Conservation (phyloP, 2,329 filamentous ascomycete species). For the Aspergillus sp. region DNA sequence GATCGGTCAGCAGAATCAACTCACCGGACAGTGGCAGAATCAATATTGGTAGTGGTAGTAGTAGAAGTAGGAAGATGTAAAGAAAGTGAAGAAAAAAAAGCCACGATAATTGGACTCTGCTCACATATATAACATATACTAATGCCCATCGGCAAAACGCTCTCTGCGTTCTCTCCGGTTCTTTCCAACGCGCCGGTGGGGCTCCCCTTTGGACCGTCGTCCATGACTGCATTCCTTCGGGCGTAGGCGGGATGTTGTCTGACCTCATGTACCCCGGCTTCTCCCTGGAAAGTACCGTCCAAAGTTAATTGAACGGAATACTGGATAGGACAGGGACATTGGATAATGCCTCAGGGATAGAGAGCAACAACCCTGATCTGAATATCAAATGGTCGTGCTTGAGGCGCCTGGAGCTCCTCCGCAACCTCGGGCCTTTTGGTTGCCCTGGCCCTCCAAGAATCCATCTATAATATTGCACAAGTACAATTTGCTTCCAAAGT, state of each 20-base stretch:
- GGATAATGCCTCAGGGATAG: no score
- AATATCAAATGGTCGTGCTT: no score
- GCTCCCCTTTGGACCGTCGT: constrained; percentile 16
- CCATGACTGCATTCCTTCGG: constrained; percentile 25
- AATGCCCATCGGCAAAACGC: constrained; percentile 17
- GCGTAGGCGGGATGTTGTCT: constrained; percentile 14
- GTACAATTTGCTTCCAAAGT: no score
- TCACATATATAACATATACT: not conserved
- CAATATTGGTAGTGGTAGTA: not conserved
- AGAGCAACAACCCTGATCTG: no score
- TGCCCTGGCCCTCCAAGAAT: no score
- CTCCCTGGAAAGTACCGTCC: no score
- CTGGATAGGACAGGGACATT: no score
- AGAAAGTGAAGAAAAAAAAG: constrained; percentile 1
- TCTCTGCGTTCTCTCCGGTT: constrained; percentile 26
- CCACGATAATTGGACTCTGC: not conserved
- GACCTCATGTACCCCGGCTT: no score
- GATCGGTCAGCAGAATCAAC: constrained; percentile 4
- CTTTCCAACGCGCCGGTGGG: constrained; percentile 33
- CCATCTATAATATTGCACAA: no score
- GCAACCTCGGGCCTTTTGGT: no score
- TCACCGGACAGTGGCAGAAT: constrained; percentile 8
- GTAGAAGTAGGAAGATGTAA: not conserved
- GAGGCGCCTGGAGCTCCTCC: no score
- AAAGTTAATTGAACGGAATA: no score